A percentile compares a stretch with the other conserved stretches of the same genome.
These are phyloP conservation scores for Pouteria campechiana DNA, from an alignment of 179 eudicot genomes.

Conservation along the genomic window DNA sequence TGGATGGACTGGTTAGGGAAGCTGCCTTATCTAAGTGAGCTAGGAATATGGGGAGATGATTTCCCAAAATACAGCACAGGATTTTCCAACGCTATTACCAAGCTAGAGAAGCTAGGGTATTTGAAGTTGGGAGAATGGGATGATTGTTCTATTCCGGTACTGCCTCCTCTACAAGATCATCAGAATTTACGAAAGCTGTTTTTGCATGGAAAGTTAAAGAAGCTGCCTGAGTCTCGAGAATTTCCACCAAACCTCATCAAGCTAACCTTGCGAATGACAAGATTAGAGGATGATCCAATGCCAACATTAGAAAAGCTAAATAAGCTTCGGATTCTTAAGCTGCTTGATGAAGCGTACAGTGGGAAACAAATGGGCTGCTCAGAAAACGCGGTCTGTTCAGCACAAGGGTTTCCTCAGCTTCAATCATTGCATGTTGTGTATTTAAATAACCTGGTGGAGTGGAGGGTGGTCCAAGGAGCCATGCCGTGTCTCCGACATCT, in stretches of 20 bases:
- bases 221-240: not conserved
- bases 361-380: not conserved
- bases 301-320: not conserved
- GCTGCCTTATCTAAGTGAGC: not conserved
- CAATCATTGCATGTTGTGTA: not conserved
- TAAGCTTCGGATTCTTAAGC: not conserved
- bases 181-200: not conserved
- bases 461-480: not conserved
- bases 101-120: not conserved
- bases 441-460: not conserved
- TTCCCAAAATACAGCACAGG: not conserved
- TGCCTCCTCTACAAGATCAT: not conserved
- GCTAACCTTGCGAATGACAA: not conserved
- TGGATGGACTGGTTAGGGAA: not conserved
- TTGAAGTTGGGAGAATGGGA: not conserved
- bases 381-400: not conserved
- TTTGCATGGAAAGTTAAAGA: not conserved
- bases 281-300: not conserved
- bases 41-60: not conserved
- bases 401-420: not conserved
- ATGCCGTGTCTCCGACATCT: not conserved
- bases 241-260: not conserved
- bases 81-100: not conserved
- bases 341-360: not conserved
- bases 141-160: not conserved